A percentile compares a stretch with the other conserved stretches of the same genome.
Evolutionary conservation across 2,329 filamentous ascomycete species (phyloP).

Genomic region (Neofusicoccum cordaticola): DNA sequence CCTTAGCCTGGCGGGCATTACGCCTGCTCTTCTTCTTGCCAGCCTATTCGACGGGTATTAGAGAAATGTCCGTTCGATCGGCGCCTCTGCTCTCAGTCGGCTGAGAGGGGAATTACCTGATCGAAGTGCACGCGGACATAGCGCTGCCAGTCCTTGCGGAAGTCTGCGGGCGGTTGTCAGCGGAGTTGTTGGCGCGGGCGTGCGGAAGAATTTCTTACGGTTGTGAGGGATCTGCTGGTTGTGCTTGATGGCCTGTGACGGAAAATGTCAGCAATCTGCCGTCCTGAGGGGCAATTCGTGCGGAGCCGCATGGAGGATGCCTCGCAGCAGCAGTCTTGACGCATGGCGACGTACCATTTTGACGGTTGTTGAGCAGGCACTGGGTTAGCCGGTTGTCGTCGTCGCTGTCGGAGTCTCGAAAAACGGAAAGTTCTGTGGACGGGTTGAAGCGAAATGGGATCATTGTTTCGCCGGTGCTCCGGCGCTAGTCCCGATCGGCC

Average conservation of each 20-base stretch:
- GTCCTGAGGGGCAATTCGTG: neutral
- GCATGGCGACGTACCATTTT: constrained; percentile 13
- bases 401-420: constrained; percentile 15
- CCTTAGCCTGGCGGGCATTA: constrained; percentile 89
- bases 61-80: constrained; percentile 28
- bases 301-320: neutral
- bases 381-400: constrained; percentile 16
- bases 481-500: constrained; percentile 3
- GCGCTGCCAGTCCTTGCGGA: constrained; percentile 99
- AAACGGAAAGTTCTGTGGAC: constrained; percentile 14
- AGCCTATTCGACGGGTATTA: constrained; percentile 59
- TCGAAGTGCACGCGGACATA: constrained; percentile 99
- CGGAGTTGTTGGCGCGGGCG: too few species aligned
- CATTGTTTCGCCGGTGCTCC: neutral
- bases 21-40: constrained; percentile 94
- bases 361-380: constrained; percentile 14
- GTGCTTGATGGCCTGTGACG: constrained; percentile 85
- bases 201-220: constrained; percentile 43
- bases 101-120: constrained; percentile 74
- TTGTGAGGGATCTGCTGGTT: constrained; percentile 98
- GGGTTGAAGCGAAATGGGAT: constrained; percentile 10
- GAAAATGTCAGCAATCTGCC: neutral
- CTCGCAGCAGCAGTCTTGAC: too few species aligned
- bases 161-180: constrained; percentile 60
- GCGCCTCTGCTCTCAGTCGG: constrained; percentile 52